Evolutionary conservation across 164 flowering plant genomes (phyloP).

Genomic region (Kingdonia uniflora): DNA sequence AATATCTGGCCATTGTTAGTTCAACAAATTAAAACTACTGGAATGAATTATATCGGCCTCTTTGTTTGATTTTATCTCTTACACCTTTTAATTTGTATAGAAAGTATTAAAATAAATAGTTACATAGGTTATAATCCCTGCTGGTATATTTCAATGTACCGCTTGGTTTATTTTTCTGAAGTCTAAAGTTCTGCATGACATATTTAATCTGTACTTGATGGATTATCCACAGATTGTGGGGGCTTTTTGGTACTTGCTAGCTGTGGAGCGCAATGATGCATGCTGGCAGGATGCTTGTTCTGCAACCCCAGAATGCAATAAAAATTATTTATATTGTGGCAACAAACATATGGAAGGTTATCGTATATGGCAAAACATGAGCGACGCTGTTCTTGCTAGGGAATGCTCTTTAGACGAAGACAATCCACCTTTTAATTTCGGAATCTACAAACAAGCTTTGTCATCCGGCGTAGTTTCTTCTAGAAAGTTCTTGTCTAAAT

Average conservation of each 20-base stretch:
- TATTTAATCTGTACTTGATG: not conserved
- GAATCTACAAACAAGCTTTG: slow-evolving; percentile 68
- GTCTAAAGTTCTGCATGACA: not conserved
- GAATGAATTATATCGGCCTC: no score
- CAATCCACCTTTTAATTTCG: slow-evolving; percentile 63
- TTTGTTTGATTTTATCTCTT: no score
- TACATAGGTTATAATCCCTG: no score
- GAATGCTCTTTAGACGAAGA: slow-evolving; percentile 39
- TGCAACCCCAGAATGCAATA: slow-evolving; percentile 20
- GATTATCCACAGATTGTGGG: slow-evolving; percentile 46
- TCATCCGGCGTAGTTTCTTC: slow-evolving; percentile 57
- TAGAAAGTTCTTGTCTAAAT: slow-evolving; percentile 58
- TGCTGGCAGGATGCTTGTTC: slow-evolving; percentile 84
- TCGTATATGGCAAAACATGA: slow-evolving; percentile 32
- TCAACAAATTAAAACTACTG: no score
- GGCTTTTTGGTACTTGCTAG: slow-evolving; percentile 83
- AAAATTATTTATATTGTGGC: slow-evolving; percentile 70
- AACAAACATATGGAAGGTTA: slow-evolving; percentile 38
- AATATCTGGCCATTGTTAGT: no score
- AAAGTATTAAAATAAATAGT: no score
- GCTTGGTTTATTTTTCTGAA: no score
- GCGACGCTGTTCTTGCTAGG: slow-evolving; percentile 21
- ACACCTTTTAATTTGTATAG: no score
- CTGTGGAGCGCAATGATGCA: slow-evolving; percentile 71
- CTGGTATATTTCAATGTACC: no score